phyloP scores from a whole-genome alignment of 805 yeast species.

The Myxozyma neotropica region DNA sequence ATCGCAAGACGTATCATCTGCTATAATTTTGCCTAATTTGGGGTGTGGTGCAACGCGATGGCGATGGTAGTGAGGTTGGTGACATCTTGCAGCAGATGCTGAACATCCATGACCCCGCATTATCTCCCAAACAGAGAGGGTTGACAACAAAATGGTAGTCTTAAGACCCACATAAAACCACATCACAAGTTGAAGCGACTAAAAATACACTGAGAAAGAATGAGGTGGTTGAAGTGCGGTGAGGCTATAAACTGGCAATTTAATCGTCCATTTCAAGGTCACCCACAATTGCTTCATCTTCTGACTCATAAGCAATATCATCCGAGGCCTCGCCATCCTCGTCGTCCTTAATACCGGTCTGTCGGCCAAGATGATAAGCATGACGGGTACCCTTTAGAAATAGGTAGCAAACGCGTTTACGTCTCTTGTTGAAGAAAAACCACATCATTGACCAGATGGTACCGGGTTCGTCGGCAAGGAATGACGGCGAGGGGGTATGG shows the following conservation, averaged over 20 bases:
- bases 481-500: slow-evolving; percentile 54
- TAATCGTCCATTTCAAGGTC: slow-evolving; percentile 46
- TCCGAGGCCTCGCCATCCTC: slow-evolving; percentile 39
- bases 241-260: background rate
- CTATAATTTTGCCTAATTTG: background rate
- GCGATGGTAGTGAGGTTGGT: slow-evolving; percentile 8
- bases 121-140: background rate
- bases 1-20: background rate
- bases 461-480: slow-evolving; percentile 65
- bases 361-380: slow-evolving; percentile 46
- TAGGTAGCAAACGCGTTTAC: slow-evolving; percentile 87
- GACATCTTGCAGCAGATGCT: background rate
- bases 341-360: slow-evolving; percentile 40
- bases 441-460: slow-evolving; percentile 78
- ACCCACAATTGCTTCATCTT: slow-evolving; percentile 46
- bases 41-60: background rate
- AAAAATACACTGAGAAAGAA: background rate
- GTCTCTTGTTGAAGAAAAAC: slow-evolving; percentile 87
- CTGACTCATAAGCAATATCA: slow-evolving; percentile 22
- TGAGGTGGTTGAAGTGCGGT: no score
- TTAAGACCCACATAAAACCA: background rate
- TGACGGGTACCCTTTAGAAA: slow-evolving; percentile 62
- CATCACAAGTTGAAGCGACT: background rate
- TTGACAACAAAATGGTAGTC: background rate
- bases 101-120: background rate